Conservation (phyloP, 2,329 filamentous ascomycete genomes). For the Nemania bipapillata region DNA sequence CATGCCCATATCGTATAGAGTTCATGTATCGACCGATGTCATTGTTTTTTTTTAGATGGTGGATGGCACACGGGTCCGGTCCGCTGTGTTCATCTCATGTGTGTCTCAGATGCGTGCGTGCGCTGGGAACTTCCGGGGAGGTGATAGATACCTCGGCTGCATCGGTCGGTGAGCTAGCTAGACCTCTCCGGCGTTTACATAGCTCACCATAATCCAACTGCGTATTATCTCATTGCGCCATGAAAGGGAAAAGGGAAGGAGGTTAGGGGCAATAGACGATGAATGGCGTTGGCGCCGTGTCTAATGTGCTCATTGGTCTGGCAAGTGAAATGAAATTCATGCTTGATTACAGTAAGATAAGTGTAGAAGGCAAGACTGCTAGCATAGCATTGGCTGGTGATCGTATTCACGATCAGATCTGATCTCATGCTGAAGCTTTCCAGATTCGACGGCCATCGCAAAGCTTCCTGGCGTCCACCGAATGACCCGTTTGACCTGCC, state of each 20-base stretch:
- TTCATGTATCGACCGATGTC: neutral
- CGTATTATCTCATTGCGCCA: no score
- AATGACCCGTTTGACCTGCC: constrained; percentile 21
- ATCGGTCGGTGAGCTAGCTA: neutral
- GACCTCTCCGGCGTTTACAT: constrained; percentile 6
- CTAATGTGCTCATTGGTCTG: constrained; percentile 16
- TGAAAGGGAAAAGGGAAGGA: neutral
- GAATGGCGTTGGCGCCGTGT: neutral
- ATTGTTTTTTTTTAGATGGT: neutral
- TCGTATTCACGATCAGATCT: constrained; percentile 2
- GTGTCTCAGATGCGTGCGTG: neutral
- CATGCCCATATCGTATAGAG: neutral
- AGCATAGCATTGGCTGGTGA: neutral
- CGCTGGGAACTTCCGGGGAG: neutral
- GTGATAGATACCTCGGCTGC: constrained; percentile 8
- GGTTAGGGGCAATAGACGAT: neutral
- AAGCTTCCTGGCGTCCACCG: constrained; percentile 21
- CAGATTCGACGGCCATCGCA: constrained; percentile 6
- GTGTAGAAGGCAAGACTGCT: neutral
- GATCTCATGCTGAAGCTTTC: constrained; percentile 4
- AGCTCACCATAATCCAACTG: no score
- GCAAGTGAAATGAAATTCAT: constrained; percentile 25
- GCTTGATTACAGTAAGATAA: constrained; percentile 22
- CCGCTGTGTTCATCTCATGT: neutral
- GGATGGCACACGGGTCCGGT: neutral